Conservation (phyloP, 768 basidiomycete species). For the Tylopilus balloui region DNA sequence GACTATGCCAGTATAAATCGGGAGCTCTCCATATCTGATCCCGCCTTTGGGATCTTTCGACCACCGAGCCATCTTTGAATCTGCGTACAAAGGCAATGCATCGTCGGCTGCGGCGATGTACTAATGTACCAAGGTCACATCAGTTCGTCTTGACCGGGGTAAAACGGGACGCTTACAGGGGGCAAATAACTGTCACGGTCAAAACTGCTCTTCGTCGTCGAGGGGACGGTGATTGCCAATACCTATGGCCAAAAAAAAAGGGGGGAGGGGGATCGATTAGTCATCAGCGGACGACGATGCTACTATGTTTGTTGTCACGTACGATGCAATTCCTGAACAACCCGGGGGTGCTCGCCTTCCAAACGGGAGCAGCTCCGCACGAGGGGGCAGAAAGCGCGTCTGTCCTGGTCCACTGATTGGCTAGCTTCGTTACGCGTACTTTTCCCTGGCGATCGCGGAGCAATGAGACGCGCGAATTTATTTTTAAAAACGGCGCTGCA, state of each 20-base stretch:
- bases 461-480: background rate
- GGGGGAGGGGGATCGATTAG: background rate
- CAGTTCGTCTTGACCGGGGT: background rate
- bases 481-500: background rate
- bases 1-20: constrained; percentile 37
- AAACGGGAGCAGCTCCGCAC: constrained; percentile 32
- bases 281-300: background rate
- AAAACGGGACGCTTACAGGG: constrained; percentile 31
- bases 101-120: constrained; percentile 40
- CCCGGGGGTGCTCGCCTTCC: constrained; percentile 41
- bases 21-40: constrained; percentile 36
- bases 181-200: constrained; percentile 42
- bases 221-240: constrained; percentile 38
- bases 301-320: constrained; percentile 8
- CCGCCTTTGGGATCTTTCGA: constrained; percentile 27
- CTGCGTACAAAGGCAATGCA: constrained; percentile 29
- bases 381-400: constrained; percentile 31
- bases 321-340: constrained; percentile 38
- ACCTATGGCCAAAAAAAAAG: constrained; percentile 25
- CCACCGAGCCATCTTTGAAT: constrained; percentile 24
- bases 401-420: constrained; percentile 37
- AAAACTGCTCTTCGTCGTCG: constrained; percentile 31
- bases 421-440: constrained; percentile 34
- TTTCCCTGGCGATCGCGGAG: constrained; percentile 35
- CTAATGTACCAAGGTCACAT: constrained; percentile 18